phyloP scores from a whole-genome alignment of 2,329 filamentous ascomycete genomes.

The Xylaria sp. region DNA sequence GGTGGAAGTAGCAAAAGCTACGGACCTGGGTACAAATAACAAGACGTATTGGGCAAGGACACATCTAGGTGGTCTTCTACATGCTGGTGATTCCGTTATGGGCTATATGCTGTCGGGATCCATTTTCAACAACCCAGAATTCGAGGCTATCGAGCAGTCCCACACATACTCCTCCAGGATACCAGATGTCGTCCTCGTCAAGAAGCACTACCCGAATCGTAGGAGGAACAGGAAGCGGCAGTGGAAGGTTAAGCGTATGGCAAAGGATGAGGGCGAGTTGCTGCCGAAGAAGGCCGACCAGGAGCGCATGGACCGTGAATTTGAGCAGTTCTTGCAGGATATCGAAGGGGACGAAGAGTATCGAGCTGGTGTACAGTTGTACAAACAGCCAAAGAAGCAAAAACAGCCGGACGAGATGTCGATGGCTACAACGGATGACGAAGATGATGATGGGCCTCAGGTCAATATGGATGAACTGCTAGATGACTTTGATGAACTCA shows the following conservation, averaged over 20 bases:
- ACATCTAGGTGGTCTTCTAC: conserved; percentile 85
- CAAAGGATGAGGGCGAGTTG: conserved; percentile 87
- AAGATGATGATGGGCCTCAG: conserved; percentile 72
- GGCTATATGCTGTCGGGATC: conserved; percentile 89
- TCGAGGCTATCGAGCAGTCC: conserved; percentile 75
- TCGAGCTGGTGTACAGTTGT: conserved; percentile 83
- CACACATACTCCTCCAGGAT: conserved; percentile 81
- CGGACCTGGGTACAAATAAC: conserved; percentile 88
- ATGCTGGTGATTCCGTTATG: conserved; percentile 90
- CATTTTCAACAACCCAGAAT: conserved; percentile 50
- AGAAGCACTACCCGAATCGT: conserved; percentile 89
- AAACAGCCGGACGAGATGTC: conserved; percentile 73
- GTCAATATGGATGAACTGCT: conserved; percentile 85
- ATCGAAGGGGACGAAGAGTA: conserved; percentile 96
- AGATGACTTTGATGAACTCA: conserved; percentile 93
- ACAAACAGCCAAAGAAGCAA: conserved; percentile 73
- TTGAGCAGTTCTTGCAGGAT: conserved; percentile 96
- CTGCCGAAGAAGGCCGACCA: conserved; percentile 88
- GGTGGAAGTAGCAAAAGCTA: conserved; percentile 85
- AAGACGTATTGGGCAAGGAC: conserved; percentile 90
- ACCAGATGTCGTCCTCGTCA: conserved; percentile 93
- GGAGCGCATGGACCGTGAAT: conserved; percentile 89
- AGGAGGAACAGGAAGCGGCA: conserved; percentile 85
- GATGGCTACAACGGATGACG: conserved; percentile 70
- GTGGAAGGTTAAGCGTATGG: conserved; percentile 97